Evolutionary conservation across 345 rosid species (phyloP), one percentile per base, ranked within the genome.

Genomic region (Gossypium longicalyx): DNA sequence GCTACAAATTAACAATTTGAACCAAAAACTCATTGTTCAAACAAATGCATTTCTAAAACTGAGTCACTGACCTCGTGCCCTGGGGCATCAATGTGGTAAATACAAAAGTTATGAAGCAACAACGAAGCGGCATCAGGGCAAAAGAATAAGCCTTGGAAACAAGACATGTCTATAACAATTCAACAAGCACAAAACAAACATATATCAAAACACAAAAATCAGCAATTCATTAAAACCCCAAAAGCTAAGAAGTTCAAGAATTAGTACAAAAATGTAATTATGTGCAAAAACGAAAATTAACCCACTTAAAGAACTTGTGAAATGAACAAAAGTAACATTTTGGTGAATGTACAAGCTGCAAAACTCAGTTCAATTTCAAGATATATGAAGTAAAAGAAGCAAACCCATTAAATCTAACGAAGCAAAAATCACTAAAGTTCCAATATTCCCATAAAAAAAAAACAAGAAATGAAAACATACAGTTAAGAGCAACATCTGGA

Each of bases 401-500:
- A 20, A 73, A 29, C 61, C 81, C 72, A 64, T 34, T 6, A 23
- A 38, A 63, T 8, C 12, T 15, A 70, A 38, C 45, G 19, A 38
- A 43, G 63, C 1, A 23, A 16, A 58, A 27, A 44, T 23, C 56
- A 20, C 2, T 17, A 65, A 58, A 65, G 41, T 2, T 57, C 47
- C 19, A 43, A 74, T 44, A 34, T 74, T 13, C 20, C 12, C 27
- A 67, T 52, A 60, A 15, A 23, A 7, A 10, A 9, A 34, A 16
- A n/a, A 3, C 12, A 68, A 64, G 5, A 43, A 62, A 51, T 10
- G 17, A 49, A 43, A 54, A 74, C 84, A 63, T 88, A 93, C 98
- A 89, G 63, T 88, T 93, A 52, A 93, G 89, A 81, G 91, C 97
- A 71, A 93, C 90, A 83, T 93, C 98, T 13, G 98, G 92, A 73